phyloP scores from a whole-genome alignment of 495 filamentous ascomycete species.

The Neurospora tetrasperma region DNA sequence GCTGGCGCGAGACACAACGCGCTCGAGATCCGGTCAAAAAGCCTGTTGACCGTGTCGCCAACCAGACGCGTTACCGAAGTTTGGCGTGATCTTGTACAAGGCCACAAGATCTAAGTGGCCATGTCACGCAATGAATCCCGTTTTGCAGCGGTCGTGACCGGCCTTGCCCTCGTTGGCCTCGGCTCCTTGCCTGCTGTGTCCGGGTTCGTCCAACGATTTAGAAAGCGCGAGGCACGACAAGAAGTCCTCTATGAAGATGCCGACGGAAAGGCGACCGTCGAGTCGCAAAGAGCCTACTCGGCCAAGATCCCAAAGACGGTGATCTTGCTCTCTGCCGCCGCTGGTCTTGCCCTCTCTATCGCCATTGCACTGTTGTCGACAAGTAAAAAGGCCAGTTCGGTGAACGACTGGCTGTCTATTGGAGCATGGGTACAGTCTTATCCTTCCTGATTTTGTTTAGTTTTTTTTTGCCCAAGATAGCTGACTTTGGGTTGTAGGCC shows the following conservation, averaged over 20 bases:
- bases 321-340: conserved; percentile 32
- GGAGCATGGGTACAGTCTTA: conserved; percentile 36
- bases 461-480: conserved; percentile 4
- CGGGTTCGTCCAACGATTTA: conserved; percentile 18
- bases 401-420: conserved; percentile 33
- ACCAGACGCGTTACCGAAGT: neutral
- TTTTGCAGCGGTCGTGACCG: conserved; percentile 22
- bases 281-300: conserved; percentile 44
- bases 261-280: conserved; percentile 50
- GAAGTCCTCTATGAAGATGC: conserved; percentile 46
- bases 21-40: neutral
- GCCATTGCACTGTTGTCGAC: conserved; percentile 32
- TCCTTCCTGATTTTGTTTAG: neutral
- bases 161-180: conserved; percentile 25
- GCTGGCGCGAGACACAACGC: neutral
- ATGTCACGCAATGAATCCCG: conserved; percentile 24
- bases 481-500: conserved; percentile 18
- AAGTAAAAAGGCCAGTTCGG: conserved; percentile 12
- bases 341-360: conserved; percentile 38
- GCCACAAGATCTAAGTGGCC: neutral
- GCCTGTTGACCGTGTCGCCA: neutral
- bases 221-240: conserved; percentile 22
- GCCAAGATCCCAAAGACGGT: conserved; percentile 36
- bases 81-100: neutral
- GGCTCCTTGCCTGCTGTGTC: conserved; percentile 28